A percentile compares a stretch with the other conserved stretches of the same genome.
Evolutionary conservation across 2,329 filamentous ascomycete genomes (phyloP).

Genomic region (Dothidotthia symphoricarpi): DNA sequence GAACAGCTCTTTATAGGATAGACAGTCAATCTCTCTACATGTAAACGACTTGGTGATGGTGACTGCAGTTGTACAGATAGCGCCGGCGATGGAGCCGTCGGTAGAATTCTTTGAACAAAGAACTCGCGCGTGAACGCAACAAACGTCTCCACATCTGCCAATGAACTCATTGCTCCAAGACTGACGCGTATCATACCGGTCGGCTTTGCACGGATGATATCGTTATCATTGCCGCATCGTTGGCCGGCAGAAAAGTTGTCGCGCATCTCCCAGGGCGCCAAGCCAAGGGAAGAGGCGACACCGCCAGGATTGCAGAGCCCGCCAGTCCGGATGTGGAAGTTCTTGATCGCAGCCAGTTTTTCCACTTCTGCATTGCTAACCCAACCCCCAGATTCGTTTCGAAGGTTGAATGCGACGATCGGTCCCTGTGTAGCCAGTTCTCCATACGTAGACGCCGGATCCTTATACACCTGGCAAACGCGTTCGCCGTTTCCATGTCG

Average conservation of each 20-base stretch:
- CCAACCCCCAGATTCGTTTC: slow-evolving; percentile 68
- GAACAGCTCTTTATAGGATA: slow-evolving; percentile 96
- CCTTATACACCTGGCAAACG: slow-evolving; percentile 67
- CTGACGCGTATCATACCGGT: slow-evolving; percentile 85
- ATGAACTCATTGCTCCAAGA: slow-evolving; percentile 84
- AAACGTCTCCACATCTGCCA: slow-evolving; percentile 70
- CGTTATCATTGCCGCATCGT: slow-evolving; percentile 78
- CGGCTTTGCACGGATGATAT: slow-evolving; percentile 79
- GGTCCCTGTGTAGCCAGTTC: slow-evolving; percentile 61
- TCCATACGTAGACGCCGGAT: slow-evolving; percentile 43
- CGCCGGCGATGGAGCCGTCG: slow-evolving; percentile 18
- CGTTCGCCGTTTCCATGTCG: slow-evolving; percentile 66
- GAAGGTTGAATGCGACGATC: slow-evolving; percentile 79
- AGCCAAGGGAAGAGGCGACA: slow-evolving; percentile 67
- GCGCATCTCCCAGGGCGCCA: slow-evolving; percentile 78
- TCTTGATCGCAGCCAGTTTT: slow-evolving; percentile 74
- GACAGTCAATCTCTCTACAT: slow-evolving; percentile 56
- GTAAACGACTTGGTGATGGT: slow-evolving; percentile 34
- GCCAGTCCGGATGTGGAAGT: slow-evolving; percentile 82
- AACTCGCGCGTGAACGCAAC: slow-evolving; percentile 62
- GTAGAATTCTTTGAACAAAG: slow-evolving; percentile 39
- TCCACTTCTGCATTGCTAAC: slow-evolving; percentile 82
- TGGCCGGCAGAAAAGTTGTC: slow-evolving; percentile 82
- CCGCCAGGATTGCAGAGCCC: slow-evolving; percentile 91
- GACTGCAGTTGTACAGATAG: slow-evolving; percentile 20